Conservation (phyloP, 2,329 filamentous ascomycete species). For the Metarhizium brunneum region DNA sequence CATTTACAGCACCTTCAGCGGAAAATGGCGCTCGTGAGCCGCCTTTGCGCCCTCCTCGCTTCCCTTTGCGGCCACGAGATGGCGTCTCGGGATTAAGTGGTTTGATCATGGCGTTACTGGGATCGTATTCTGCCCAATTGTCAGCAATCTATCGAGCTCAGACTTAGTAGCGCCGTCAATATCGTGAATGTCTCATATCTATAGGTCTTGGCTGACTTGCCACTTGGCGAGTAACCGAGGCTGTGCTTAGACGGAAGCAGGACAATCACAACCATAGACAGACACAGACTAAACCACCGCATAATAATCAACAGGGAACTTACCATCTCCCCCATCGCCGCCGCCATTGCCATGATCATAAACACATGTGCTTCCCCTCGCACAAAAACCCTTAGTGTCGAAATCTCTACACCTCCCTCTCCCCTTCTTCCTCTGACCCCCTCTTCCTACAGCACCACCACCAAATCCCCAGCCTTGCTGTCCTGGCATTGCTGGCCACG, state of each 20-base stretch:
- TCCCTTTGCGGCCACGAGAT: slow-evolving; percentile 21
- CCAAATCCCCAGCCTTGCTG: slow-evolving; percentile 10
- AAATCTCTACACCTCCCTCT: slow-evolving; percentile 57
- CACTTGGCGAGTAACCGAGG: too few species aligned
- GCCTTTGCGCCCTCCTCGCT: slow-evolving; percentile 25
- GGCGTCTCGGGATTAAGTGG: slow-evolving; percentile 3
- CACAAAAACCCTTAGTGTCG: slow-evolving; percentile 64
- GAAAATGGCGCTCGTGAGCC: slow-evolving; percentile 50
- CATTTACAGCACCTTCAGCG: slow-evolving; percentile 50
- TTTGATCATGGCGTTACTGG: slow-evolving; percentile 18
- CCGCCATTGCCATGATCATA: slow-evolving; percentile 51
- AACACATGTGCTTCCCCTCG: slow-evolving; percentile 54
- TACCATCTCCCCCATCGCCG: slow-evolving; percentile 15
- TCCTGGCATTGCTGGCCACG: slow-evolving; percentile 30
- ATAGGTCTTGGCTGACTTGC: too few species aligned
- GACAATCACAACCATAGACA: neutral
- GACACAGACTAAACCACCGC: neutral
- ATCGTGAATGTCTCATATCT: neutral
- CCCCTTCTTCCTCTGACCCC: slow-evolving; percentile 24
- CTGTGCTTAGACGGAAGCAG: neutral
- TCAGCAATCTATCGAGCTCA: neutral
- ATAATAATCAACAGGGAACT: neutral
- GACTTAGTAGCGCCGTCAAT: too few species aligned
- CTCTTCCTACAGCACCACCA: slow-evolving; percentile 5
- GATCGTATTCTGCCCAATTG: slow-evolving; percentile 22